Conservation (phyloP, 345 rosid species). For the Ceriops tagal region DNA sequence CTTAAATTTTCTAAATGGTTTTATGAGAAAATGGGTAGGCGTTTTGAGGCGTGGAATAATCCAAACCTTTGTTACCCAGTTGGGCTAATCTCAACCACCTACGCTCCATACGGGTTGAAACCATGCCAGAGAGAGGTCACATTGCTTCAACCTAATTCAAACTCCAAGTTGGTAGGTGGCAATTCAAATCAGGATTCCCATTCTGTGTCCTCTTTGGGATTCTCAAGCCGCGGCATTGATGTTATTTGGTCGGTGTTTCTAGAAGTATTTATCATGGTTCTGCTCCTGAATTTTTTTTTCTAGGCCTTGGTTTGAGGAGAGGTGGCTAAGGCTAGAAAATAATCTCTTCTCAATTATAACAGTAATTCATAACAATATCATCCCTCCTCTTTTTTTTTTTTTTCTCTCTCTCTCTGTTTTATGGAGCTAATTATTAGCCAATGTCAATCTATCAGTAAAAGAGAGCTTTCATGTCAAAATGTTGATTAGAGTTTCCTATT, state of each 20-base stretch:
- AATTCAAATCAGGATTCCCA: slow-evolving; percentile 24
- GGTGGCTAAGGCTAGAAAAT: not conserved
- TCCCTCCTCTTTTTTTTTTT: no score
- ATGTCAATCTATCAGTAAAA: no score
- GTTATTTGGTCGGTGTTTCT: slow-evolving; percentile 24
- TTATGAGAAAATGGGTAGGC: slow-evolving; percentile 65
- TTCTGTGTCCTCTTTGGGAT: slow-evolving; percentile 39
- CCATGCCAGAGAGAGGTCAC: slow-evolving; percentile 49
- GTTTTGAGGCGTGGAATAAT: slow-evolving; percentile 87
- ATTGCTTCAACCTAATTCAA: slow-evolving; percentile 29
- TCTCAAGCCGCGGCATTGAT: slow-evolving; percentile 26
- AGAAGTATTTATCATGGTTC: slow-evolving; percentile 12
- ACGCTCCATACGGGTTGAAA: slow-evolving; percentile 60
- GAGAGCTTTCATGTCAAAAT: no score
- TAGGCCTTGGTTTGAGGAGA: slow-evolving; percentile 7
- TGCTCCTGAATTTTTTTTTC: slow-evolving; percentile 15
- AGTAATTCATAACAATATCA: no score
- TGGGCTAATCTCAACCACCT: slow-evolving; percentile 33
- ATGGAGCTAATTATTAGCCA: no score
- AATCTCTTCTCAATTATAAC: no score
- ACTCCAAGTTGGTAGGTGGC: slow-evolving; percentile 30
- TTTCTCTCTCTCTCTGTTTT: no score
- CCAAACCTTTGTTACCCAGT: slow-evolving; percentile 62
- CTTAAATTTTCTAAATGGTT: slow-evolving; percentile 52
- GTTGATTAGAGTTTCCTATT: no score